Conservation (phyloP, 73 alveolate genomes). For the Paramecium pentaurelia region DNA sequence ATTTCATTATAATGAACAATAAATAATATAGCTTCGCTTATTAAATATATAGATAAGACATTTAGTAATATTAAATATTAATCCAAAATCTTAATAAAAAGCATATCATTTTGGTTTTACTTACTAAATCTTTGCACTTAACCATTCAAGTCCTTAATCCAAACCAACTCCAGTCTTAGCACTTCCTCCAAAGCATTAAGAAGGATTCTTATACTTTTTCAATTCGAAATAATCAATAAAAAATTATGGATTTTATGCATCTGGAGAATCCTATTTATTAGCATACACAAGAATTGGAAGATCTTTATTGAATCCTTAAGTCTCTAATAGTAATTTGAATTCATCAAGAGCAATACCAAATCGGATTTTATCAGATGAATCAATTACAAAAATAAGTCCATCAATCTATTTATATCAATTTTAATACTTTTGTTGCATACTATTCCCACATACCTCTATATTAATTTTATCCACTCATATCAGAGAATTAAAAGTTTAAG, state of each 20-base stretch:
- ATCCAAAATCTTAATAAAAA: neutral
- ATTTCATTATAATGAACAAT: neutral
- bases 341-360: conserved; percentile 70
- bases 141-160: conserved; percentile 22
- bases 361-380: conserved; percentile 72
- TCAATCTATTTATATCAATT: conserved; percentile 16
- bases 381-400: conserved; percentile 76
- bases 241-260: neutral
- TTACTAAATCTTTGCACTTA: neutral
- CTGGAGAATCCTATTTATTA: conserved; percentile 3
- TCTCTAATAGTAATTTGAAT: conserved; percentile 59
- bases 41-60: neutral
- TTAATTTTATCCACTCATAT: conserved; percentile 71
- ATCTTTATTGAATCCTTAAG: neutral
- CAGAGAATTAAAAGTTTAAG: conserved; percentile 67
- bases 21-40: neutral
- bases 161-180: conserved; percentile 40
- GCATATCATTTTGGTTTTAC: neutral
- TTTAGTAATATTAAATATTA: neutral
- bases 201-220: neutral
- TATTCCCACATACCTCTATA: conserved; percentile 72
- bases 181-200: neutral
- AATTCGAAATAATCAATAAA: neutral
- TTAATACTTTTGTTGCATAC: conserved; percentile 64
- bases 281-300: conserved; percentile 1